Evolutionary conservation across 2,329 filamentous ascomycete species (phyloP).

Genomic region (Ramichloridium luteum): DNA sequence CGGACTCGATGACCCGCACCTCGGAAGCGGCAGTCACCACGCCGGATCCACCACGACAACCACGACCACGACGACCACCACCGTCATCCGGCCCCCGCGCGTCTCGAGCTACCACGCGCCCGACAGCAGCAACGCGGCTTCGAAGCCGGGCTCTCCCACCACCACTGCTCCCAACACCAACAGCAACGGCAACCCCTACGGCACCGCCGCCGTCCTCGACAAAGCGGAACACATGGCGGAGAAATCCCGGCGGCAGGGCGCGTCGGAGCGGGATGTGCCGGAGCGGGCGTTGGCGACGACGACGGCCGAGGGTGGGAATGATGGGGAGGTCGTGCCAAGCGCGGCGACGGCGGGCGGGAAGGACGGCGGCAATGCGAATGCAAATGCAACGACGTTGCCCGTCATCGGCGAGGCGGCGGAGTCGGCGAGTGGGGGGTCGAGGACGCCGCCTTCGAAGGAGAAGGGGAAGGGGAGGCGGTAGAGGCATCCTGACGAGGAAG

Average conservation of each 20-base stretch:
- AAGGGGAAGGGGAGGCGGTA: too few species aligned
- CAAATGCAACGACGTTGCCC: constrained; percentile 51
- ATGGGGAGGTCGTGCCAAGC: not conserved
- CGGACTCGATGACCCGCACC: constrained; percentile 26
- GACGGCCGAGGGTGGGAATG: not conserved
- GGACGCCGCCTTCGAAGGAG: too few species aligned
- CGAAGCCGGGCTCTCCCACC: too few species aligned
- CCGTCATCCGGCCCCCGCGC: too few species aligned
- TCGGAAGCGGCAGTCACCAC: constrained; percentile 31
- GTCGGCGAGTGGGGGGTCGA: too few species aligned
- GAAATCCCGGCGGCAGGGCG: constrained; percentile 41
- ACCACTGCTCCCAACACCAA: too few species aligned
- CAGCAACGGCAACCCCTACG: constrained; percentile 24
- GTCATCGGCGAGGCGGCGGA: constrained; percentile 88
- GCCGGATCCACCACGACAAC: constrained; percentile 18
- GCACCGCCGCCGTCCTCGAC: constrained; percentile 44
- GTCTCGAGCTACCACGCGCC: too few species aligned
- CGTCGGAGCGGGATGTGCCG: constrained; percentile 45
- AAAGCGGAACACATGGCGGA: constrained; percentile 50
- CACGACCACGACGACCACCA: constrained; percentile 2
- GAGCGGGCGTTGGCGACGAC: constrained; percentile 46
- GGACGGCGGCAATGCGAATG: constrained; percentile 45
- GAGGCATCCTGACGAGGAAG: too few species aligned
- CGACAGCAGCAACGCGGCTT: too few species aligned
- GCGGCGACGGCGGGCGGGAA: too few species aligned